Conservation (phyloP, 768 basidiomycete genomes). For the Hysterangium stoloniferum region DNA sequence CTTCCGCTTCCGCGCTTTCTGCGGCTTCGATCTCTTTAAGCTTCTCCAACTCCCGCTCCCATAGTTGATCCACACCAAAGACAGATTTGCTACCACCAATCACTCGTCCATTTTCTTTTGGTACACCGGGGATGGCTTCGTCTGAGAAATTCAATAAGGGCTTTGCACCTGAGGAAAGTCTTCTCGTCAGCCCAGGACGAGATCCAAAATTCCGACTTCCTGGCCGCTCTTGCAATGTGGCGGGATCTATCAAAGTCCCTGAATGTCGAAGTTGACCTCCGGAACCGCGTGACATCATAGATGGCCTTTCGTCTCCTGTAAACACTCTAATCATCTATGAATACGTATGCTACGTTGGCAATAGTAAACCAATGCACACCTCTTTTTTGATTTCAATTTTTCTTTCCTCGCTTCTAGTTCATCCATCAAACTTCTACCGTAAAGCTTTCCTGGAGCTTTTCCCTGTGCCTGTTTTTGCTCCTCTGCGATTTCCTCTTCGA, state of each 20-base stretch:
- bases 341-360: background rate
- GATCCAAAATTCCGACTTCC: constrained; percentile 33
- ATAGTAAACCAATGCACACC: constrained; percentile 40
- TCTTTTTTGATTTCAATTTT: constrained; percentile 72
- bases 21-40: constrained; percentile 66
- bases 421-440: constrained; percentile 85
- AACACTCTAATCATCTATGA: constrained; percentile 52
- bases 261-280: constrained; percentile 39
- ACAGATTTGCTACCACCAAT: constrained; percentile 60
- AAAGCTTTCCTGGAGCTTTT: constrained; percentile 75
- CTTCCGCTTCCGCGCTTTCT: constrained; percentile 55
- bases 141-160: constrained; percentile 52
- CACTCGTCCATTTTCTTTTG: constrained; percentile 10
- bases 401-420: constrained; percentile 79
- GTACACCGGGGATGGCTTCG: constrained; percentile 39
- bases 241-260: constrained; percentile 70
- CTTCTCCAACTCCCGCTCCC: constrained; percentile 84
- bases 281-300: constrained; percentile 96
- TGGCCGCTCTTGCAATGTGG: constrained; percentile 45
- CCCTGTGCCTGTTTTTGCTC: constrained; percentile 24
- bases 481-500: constrained; percentile 32
- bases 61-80: constrained; percentile 88
- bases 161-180: constrained; percentile 46
- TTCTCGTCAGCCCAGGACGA: constrained; percentile 37
- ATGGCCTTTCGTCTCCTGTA: constrained; percentile 78